A percentile compares a stretch with the other conserved stretches of the same genome.
Evolutionary conservation across 345 rosid genomes (phyloP).

Genomic region (Zanthoxylum bungeanum): DNA sequence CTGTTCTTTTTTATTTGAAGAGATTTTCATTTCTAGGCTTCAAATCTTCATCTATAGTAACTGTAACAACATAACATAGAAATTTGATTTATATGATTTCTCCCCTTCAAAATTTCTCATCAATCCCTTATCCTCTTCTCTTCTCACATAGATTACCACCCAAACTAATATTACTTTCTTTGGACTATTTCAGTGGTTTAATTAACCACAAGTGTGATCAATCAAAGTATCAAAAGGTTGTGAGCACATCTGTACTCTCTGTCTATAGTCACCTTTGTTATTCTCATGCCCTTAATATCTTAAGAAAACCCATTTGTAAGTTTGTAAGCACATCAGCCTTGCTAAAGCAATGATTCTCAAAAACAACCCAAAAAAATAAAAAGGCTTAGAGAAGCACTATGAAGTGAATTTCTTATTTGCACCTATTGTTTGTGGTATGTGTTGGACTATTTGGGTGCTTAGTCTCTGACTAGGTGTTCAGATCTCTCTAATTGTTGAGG

Average conservation of each 20-base stretch:
- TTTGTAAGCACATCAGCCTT: neutral
- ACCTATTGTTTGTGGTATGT: neutral
- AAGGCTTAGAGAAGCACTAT: neutral
- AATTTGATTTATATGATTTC: no score
- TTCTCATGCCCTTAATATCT: neutral
- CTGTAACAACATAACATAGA: no score
- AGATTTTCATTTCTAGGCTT: no score
- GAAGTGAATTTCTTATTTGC: neutral
- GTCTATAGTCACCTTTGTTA: neutral
- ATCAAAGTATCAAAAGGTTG: neutral
- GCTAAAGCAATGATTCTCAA: neutral
- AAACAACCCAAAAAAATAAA: no score
- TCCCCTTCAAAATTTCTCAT: no score
- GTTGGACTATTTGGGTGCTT: neutral
- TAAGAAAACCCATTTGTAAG: neutral
- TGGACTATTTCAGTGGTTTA: neutral
- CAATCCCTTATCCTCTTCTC: no score
- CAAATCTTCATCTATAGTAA: no score
- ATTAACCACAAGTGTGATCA: neutral
- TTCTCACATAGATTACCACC: no score
- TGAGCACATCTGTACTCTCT: no score
- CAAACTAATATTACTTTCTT: neutral
- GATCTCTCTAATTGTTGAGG: constrained; percentile 8
- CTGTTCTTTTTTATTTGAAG: no score
- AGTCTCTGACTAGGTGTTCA: neutral